A percentile compares a stretch with the other conserved stretches of the same genome.
Evolutionary conservation across 495 filamentous ascomycete genomes (phyloP).

Genomic region (Talaromyces wortmannii): DNA sequence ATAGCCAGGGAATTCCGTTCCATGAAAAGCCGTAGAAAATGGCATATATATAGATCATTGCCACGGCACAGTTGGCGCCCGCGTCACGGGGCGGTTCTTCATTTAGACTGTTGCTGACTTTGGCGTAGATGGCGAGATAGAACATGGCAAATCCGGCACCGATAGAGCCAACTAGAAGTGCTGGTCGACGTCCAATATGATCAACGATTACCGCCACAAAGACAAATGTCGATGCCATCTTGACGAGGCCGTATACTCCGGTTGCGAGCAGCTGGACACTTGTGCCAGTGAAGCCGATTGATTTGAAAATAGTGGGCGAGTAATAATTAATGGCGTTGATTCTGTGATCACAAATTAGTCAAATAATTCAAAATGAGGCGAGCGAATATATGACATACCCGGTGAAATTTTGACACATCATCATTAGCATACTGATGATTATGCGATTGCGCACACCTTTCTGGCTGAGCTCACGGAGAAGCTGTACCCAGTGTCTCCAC

Average conservation of each 20-base stretch:
- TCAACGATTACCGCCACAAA: constrained; percentile 59
- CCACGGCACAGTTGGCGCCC: constrained; percentile 47
- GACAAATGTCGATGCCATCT: constrained; percentile 38
- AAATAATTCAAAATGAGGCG: too few species aligned
- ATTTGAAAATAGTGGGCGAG: constrained; percentile 41
- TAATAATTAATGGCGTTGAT: constrained; percentile 55
- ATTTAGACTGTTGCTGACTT: constrained; percentile 35
- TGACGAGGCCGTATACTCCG: constrained; percentile 30
- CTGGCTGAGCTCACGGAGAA: constrained; percentile 20
- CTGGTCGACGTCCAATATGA: constrained; percentile 51
- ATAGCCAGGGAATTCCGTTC: constrained; percentile 54
- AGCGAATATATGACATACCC: constrained; percentile 7
- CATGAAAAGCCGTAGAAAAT: constrained; percentile 58
- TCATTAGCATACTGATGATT: constrained; percentile 31
- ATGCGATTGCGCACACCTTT: constrained; percentile 44
- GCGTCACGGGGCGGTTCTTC: constrained; percentile 26
- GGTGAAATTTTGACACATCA: constrained; percentile 40
- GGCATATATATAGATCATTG: constrained; percentile 64
- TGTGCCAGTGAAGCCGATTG: constrained; percentile 33
- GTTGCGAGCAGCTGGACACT: constrained; percentile 27
- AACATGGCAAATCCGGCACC: constrained; percentile 60
- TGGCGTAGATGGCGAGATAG: constrained; percentile 58
- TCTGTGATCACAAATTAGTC: not conserved
- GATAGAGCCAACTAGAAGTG: constrained; percentile 59
- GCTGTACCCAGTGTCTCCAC: not conserved